These are phyloP conservation scores for Fusarium papillatum DNA, from an alignment of 2,329 filamentous ascomycete genomes.

Conservation along the genomic window DNA sequence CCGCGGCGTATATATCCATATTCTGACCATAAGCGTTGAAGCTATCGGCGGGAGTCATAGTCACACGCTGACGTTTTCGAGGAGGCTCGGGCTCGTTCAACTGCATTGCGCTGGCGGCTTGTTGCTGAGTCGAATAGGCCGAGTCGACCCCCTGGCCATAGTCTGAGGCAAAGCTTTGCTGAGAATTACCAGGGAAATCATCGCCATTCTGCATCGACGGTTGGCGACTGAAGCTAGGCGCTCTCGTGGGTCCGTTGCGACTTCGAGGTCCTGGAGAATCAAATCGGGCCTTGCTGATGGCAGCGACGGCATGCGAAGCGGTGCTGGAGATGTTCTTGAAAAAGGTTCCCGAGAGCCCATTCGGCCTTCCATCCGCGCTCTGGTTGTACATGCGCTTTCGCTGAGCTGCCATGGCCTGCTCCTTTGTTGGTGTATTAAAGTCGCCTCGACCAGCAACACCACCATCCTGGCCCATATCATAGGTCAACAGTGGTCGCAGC, in stretches of 20 bases:
- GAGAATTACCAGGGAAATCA: slow-evolving; percentile 80
- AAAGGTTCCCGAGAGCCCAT: slow-evolving; percentile 85
- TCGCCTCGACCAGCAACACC: slow-evolving; percentile 78
- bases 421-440: slow-evolving; percentile 96
- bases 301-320: slow-evolving; percentile 92
- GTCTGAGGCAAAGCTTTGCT: slow-evolving; percentile 86
- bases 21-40: slow-evolving; percentile 67
- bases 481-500: slow-evolving; percentile 80
- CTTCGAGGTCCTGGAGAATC: slow-evolving; percentile 85
- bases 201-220: slow-evolving; percentile 79
- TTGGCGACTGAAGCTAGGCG: slow-evolving; percentile 79
- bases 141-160: slow-evolving; percentile 81
- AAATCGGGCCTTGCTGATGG: slow-evolving; percentile 95
- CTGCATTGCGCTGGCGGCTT: slow-evolving; percentile 55
- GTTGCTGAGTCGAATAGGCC: slow-evolving; percentile 73
- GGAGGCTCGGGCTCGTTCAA: slow-evolving; percentile 77
- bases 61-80: slow-evolving; percentile 79
- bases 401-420: slow-evolving; percentile 97
- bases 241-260: slow-evolving; percentile 74
- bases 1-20: slow-evolving; percentile 58
- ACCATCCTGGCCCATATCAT: slow-evolving; percentile 85
- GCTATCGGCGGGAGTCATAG: slow-evolving; percentile 68
- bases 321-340: slow-evolving; percentile 98
- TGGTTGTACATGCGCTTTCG: slow-evolving; percentile 91
- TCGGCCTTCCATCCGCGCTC: slow-evolving; percentile 74